Percentiles rank a stretch among this genome's conserved stretches.
Conservation (phyloP, 2,329 filamentous ascomycete species). For the Cladophialophora bantiana region DNA sequence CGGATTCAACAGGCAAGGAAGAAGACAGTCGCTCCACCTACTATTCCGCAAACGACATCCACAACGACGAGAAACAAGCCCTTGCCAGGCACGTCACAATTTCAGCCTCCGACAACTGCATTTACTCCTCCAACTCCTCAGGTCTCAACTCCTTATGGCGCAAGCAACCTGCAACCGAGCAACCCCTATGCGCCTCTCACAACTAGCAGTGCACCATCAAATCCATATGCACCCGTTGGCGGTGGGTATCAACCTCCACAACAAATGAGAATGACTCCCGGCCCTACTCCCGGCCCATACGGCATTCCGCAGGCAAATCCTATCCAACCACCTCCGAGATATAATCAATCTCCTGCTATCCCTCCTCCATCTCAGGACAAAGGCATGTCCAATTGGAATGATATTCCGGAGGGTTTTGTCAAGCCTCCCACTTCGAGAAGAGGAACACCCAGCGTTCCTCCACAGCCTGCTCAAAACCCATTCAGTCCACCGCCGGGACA, state of each 20-base stretch:
- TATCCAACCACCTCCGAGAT: constrained; percentile 69
- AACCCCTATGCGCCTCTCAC: constrained; percentile 25
- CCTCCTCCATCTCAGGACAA: constrained; percentile 73
- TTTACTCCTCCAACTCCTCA: constrained; percentile 40
- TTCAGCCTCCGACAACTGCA: constrained; percentile 46
- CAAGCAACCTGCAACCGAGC: constrained; percentile 9
- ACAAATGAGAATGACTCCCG: constrained; percentile 49
- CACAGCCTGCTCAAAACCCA: constrained; percentile 73
- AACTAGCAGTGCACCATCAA: constrained; percentile 46
- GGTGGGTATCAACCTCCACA: constrained; percentile 67
- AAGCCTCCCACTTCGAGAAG: constrained; percentile 75
- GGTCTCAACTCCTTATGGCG: constrained; percentile 36
- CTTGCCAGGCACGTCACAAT: constrained; percentile 51
- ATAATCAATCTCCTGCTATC: constrained; percentile 68
- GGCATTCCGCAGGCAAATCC: constrained; percentile 47
- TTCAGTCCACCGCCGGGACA: constrained; percentile 66
- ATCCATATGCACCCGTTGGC: constrained; percentile 56
- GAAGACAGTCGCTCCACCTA: constrained; percentile 57
- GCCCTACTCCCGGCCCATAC: constrained; percentile 48
- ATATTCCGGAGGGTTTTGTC: constrained; percentile 81
- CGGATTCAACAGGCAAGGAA: constrained; percentile 84
- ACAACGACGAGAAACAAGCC: constrained; percentile 51
- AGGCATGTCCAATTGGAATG: constrained; percentile 88
- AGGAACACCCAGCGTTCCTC: constrained; percentile 70
- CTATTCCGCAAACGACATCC: constrained; percentile 51